These are phyloP conservation scores for Arachis hypogaea DNA, from an alignment of 306 rosid genomes.

Conservation along the genomic window DNA sequence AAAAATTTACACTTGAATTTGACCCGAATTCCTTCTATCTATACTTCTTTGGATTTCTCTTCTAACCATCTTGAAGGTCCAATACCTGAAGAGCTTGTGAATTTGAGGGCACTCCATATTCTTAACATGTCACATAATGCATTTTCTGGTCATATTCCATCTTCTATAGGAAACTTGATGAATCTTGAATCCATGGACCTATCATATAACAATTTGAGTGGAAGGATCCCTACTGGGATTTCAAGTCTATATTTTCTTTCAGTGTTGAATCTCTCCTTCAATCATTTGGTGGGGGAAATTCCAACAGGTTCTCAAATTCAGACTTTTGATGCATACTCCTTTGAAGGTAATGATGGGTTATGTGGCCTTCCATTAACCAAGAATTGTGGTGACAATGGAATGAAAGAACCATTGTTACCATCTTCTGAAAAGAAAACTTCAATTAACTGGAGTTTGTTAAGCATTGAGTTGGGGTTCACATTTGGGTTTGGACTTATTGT, in stretches of 20 bases:
- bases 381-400: neutral
- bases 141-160: conserved; percentile 23
- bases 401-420: no score
- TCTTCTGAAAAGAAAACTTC: neutral
- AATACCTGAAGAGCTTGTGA: conserved; percentile 17
- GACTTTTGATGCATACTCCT: neutral
- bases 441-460: neutral
- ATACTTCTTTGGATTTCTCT: conserved; percentile 19
- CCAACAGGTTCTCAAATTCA: neutral
- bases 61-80: conserved; percentile 12
- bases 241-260: conserved; percentile 4
- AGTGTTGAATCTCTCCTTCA: neutral
- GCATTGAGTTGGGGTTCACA: conserved; percentile 5
- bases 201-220: conserved; percentile 29
- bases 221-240: conserved; percentile 26
- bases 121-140: neutral
- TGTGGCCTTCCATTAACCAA: conserved; percentile 25
- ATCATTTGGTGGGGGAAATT: neutral
- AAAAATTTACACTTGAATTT: neutral
- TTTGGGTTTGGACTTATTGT: conserved; percentile 13
- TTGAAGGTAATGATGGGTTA: conserved; percentile 32
- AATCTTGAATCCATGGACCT: conserved; percentile 41
- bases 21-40: neutral
- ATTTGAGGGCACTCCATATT: neutral
- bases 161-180: conserved; percentile 16